Conservation (phyloP, 108 stramenopile species). For the Schizochytrium sp. region DNA sequence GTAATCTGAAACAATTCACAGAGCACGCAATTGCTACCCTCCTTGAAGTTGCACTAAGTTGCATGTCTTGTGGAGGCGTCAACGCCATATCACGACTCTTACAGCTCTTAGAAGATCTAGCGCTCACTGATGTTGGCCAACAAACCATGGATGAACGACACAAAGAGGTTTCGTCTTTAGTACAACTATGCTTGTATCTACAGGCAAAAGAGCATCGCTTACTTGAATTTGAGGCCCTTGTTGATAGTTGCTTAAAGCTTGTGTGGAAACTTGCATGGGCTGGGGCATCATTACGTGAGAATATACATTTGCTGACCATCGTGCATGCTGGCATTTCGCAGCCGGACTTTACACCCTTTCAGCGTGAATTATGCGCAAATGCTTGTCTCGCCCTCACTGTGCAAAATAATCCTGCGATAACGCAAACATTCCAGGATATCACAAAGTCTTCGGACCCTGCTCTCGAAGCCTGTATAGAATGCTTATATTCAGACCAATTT, state of each 20-base stretch:
- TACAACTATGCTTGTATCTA: neutral
- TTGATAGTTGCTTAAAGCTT: neutral
- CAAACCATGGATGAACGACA: neutral
- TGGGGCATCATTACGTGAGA: neutral
- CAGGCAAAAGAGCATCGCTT: neutral
- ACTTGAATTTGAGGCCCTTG: neutral
- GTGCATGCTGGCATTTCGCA: neutral
- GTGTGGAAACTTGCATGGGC: neutral
- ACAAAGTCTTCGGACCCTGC: neutral
- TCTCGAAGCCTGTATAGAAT: neutral
- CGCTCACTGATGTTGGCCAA: neutral
- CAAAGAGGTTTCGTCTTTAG: neutral
- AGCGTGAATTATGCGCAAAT: conserved; percentile 1
- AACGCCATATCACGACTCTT: neutral
- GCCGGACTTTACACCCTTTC: neutral
- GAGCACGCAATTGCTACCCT: neutral
- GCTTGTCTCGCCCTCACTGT: neutral
- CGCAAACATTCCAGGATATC: neutral
- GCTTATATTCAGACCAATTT: neutral
- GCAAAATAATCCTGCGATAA: neutral
- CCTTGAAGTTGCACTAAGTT: neutral
- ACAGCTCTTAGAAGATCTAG: neutral
- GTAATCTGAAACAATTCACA: neutral
- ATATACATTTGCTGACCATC: neutral
- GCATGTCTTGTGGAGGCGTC: neutral